Percentiles rank a stretch among this genome's conserved stretches.
Evolutionary conservation across 108 stramenopile genomes (phyloP).

Genomic region (Skeletonema costatum): DNA sequence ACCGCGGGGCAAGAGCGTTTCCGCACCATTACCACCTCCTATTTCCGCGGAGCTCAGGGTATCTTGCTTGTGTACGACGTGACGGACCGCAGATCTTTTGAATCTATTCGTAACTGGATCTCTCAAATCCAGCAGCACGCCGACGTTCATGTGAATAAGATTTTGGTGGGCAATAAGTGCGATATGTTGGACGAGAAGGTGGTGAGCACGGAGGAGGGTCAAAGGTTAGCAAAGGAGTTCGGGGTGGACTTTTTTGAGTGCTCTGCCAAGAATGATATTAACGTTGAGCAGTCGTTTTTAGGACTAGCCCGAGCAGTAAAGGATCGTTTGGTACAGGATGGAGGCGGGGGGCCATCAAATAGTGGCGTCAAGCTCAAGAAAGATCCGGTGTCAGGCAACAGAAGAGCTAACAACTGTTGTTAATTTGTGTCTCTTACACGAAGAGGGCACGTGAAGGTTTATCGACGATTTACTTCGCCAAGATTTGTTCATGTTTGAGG

Average conservation of each 20-base stretch:
- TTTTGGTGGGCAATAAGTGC: conserved; percentile 98
- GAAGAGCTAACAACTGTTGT: conserved; percentile 37
- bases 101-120: conserved; percentile 98
- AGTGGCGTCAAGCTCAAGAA: conserved; percentile 48
- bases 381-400: conserved; percentile 35
- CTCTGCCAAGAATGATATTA: conserved; percentile 95
- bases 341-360: conserved; percentile 70
- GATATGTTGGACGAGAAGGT: conserved; percentile 96
- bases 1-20: conserved; percentile 90
- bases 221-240: conserved; percentile 88
- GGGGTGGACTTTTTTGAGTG: conserved; percentile 97
- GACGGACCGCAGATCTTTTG: conserved; percentile 97
- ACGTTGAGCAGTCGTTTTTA: conserved; percentile 90
- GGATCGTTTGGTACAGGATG: conserved; percentile 83
- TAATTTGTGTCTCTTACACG: neutral
- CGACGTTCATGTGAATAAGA: conserved; percentile 95
- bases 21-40: conserved; percentile 95
- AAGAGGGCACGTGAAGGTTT: neutral
- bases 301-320: conserved; percentile 85
- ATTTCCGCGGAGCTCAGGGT: conserved; percentile 98
- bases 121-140: conserved; percentile 96
- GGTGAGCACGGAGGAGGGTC: conserved; percentile 85
- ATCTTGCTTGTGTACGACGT: conserved; percentile 99
- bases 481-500: neutral
- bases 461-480: neutral